Conservation (phyloP, 345 rosid genomes). For the Anastatica hierochuntica region DNA sequence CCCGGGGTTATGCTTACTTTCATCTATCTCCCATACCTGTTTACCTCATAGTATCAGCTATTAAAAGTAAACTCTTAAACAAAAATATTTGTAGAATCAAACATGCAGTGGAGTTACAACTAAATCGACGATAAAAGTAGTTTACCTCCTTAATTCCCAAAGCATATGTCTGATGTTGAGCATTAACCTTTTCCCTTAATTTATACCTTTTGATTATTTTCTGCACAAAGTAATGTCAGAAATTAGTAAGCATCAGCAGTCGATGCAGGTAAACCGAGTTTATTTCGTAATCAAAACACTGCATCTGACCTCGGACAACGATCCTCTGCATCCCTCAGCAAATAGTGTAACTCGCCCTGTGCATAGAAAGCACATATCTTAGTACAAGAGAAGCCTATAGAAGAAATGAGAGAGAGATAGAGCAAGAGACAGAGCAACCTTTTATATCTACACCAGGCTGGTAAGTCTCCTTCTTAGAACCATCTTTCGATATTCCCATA, state of each 20-base stretch:
- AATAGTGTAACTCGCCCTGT: constrained; percentile 70
- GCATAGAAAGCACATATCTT: constrained; percentile 14
- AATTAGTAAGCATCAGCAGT: constrained; percentile 9
- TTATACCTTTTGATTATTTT: constrained; percentile 53
- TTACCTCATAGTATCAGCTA: constrained; percentile 6
- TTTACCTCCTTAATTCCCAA: constrained; percentile 92
- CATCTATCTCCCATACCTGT: constrained; percentile 96
- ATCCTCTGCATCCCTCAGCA: constrained; percentile 97
- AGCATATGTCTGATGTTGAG: constrained; percentile 95
- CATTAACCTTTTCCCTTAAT: constrained; percentile 66
- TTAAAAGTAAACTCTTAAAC: neutral
- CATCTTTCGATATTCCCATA: constrained; percentile 95
- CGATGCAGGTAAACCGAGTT: neutral
- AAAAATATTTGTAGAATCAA: neutral
- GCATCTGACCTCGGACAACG: constrained; percentile 74
- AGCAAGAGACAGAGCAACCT: constrained; percentile 38
- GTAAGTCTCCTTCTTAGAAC: constrained; percentile 74
- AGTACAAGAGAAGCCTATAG: neutral
- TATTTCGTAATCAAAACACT: constrained; percentile 3
- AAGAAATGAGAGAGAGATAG: neutral
- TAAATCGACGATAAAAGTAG: neutral
- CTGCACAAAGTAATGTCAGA: constrained; percentile 30
- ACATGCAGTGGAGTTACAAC: neutral
- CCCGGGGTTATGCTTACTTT: constrained; percentile 76
- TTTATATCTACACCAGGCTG: constrained; percentile 75